These are phyloP conservation scores for Phytophthora crassamura DNA, from an alignment of 352 stramenopile genomes.

Conservation along the genomic window DNA sequence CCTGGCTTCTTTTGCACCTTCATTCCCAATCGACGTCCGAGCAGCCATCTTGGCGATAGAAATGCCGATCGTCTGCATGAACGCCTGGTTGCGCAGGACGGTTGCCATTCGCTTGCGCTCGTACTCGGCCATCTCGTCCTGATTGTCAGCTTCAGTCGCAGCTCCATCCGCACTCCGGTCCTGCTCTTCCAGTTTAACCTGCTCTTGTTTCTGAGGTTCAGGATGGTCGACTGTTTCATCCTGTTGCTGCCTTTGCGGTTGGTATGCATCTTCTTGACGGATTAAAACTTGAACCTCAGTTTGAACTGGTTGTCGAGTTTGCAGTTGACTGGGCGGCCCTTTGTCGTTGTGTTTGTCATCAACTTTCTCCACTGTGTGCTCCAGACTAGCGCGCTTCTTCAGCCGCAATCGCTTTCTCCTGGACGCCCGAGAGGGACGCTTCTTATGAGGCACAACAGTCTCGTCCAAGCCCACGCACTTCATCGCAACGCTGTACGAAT, in stretches of 20 bases:
- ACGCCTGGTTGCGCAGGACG: slow-evolving; percentile 75
- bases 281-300: too few relatives aligned
- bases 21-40: slow-evolving; percentile 38
- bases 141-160: neutral
- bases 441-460: slow-evolving; percentile 4
- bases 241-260: too few relatives aligned
- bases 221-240: too few relatives aligned
- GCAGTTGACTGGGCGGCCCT: too few relatives aligned
- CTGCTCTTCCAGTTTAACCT: too few relatives aligned
- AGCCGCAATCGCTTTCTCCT: slow-evolving; percentile 23
- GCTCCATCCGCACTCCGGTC: neutral
- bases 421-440: slow-evolving; percentile 13
- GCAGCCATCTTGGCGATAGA: slow-evolving; percentile 63
- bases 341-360: neutral
- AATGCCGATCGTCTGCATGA: slow-evolving; percentile 71
- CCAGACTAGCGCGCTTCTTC: slow-evolving; percentile 18
- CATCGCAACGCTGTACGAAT: neutral
- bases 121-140: slow-evolving; percentile 48
- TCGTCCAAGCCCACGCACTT: neutral
- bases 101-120: slow-evolving; percentile 73
- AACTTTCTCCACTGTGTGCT: neutral
- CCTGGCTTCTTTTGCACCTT: slow-evolving; percentile 11
- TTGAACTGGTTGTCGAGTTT: too few relatives aligned
- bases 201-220: too few relatives aligned
- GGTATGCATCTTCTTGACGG: too few relatives aligned